Evolutionary conservation across 2,329 filamentous ascomycete genomes (phyloP), one percentile per base, ranked within the genome.

Genomic region (Ambrosiella beaveri): DNA sequence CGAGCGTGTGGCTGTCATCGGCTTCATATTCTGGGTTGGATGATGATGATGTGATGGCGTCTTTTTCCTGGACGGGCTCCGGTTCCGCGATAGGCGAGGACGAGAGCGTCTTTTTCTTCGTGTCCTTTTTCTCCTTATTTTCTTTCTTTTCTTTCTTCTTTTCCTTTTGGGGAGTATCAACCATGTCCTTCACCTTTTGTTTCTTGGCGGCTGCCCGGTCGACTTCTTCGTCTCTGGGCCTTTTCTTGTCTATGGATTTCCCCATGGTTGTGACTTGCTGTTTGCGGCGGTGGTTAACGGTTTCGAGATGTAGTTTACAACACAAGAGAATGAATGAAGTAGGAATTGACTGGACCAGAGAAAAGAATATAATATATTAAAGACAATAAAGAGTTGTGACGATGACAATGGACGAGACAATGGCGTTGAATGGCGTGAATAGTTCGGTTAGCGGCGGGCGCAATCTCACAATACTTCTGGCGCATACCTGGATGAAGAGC

Each of bases 111-210:
- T 27, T 27, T 27, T 4, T 27, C 27, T 51, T 63, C 63, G 5
- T 63, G 41, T 44, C 49, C 36, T 17, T n/a, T 15, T 35, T 19
- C 40, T 47, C 68, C 63, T 66, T 66, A 7, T 69, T 64, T 58
- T 36, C 50, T 15, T 50, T 59, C 57, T 53, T 58, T 13, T 41
- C 41, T 1, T 57, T 58, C 7, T 61, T 57, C 57, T 63, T 61
- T 56, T 67, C 67, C 58, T 68, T 38, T 37, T 12, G 27, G 19
- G 19, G 60, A 65, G 67, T 17, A 53, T 61, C 50, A 65, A 53
- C 19, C 8, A 19, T 27, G n/a, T 51, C 57, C 66, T 75, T 76
- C 4, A 74, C 73, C 61, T 74, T 75, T 63, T 78, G 77, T 64
- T 74, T 69, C 65, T 73, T 75, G 64, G 72, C 71, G 61, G 75